These are phyloP conservation scores for Gossypium schwendimanii DNA, from an alignment of 441 rosid genomes.

Conservation along the genomic window DNA sequence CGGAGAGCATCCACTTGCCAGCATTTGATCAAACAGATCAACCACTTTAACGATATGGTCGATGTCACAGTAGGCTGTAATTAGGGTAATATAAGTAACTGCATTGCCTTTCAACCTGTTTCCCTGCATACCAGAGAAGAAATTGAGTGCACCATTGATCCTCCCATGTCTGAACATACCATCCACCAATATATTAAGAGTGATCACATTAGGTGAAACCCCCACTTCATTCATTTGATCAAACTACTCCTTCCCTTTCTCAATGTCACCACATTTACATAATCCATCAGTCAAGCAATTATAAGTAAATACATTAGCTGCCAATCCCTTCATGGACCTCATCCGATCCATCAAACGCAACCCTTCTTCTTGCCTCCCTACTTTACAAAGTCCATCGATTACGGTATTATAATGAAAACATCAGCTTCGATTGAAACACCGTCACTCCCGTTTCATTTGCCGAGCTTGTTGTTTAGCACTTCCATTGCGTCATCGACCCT, in stretches of 20 bases:
- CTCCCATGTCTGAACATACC: slow-evolving; percentile 70
- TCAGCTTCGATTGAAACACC: slow-evolving; percentile 51
- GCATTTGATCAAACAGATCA: slow-evolving; percentile 51
- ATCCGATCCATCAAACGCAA: slow-evolving; percentile 40
- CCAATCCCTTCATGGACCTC: slow-evolving; percentile 39
- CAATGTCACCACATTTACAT: slow-evolving; percentile 57
- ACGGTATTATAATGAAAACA: slow-evolving; percentile 52
- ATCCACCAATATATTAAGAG: slow-evolving; percentile 48
- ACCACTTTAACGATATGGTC: slow-evolving; percentile 52
- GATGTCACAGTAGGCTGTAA: slow-evolving; percentile 48
- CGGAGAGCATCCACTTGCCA: slow-evolving; percentile 33
- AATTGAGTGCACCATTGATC: slow-evolving; percentile 40
- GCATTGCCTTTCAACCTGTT: slow-evolving; percentile 45
- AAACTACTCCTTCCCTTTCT: slow-evolving; percentile 45
- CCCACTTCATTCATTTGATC: slow-evolving; percentile 49
- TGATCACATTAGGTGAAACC: slow-evolving; percentile 40
- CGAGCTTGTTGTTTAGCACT: slow-evolving; percentile 41
- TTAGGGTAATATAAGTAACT: slow-evolving; percentile 47
- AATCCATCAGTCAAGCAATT: slow-evolving; percentile 69
- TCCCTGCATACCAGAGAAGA: slow-evolving; percentile 39
- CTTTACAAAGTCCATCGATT: slow-evolving; percentile 67
- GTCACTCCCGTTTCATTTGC: slow-evolving; percentile 24
- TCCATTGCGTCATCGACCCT: slow-evolving; percentile 60
- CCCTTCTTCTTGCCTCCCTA: slow-evolving; percentile 72
- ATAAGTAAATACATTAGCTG: slow-evolving; percentile 48